These are phyloP conservation scores for Aspergillus sclerotialis DNA, from an alignment of 2,329 filamentous ascomycete genomes.

Conservation along the genomic window DNA sequence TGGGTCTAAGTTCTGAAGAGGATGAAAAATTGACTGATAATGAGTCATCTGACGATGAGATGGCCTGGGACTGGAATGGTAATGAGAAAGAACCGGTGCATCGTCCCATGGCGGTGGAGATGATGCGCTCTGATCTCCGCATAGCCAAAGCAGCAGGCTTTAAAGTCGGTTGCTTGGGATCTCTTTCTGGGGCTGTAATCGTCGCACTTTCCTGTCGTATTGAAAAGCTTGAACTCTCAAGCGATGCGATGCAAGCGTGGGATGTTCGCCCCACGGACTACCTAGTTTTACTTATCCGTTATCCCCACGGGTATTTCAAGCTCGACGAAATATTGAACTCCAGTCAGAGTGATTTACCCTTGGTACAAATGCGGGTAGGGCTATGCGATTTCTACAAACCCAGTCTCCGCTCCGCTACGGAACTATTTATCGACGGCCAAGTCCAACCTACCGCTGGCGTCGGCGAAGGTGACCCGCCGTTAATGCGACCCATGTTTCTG, in stretches of 20 bases:
- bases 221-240: conserved; percentile 63
- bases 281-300: conserved; percentile 64
- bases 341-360: conserved; percentile 27
- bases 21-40: too few species aligned
- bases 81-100: conserved; percentile 22
- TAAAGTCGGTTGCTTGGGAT: conserved; percentile 57
- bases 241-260: conserved; percentile 73
- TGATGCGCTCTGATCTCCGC: conserved; percentile 56
- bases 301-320: conserved; percentile 54
- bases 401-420: conserved; percentile 46
- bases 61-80: not conserved
- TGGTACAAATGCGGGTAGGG: conserved; percentile 59
- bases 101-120: conserved; percentile 9
- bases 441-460: not conserved
- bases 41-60: not conserved
- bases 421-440: conserved; percentile 37
- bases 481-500: conserved; percentile 58
- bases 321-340: conserved; percentile 48
- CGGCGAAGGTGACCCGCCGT: not conserved
- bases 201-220: conserved; percentile 65
- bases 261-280: conserved; percentile 60
- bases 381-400: conserved; percentile 69
- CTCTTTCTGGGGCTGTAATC: conserved; percentile 45
- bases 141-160: conserved; percentile 60
- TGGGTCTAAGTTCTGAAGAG: too few species aligned